Conservation (phyloP, 345 rosid species). For the Melaleuca quinquenervia region DNA sequence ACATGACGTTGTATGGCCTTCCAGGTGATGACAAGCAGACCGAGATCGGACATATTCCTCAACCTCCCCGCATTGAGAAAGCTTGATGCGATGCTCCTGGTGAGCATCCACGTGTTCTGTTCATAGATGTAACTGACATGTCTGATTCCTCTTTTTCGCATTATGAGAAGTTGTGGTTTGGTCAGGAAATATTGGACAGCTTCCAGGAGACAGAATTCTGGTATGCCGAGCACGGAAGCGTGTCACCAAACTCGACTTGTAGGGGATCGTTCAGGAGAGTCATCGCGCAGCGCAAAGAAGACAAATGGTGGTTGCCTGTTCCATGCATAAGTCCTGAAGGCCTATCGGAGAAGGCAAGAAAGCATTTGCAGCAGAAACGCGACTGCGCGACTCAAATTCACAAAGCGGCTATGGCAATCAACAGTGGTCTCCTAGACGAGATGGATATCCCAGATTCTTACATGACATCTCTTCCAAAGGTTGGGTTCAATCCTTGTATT, state of each 20-base stretch:
- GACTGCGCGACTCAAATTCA: conserved; percentile 40
- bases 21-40: conserved; percentile 34
- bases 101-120: background rate
- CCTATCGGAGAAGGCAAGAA: conserved; percentile 31
- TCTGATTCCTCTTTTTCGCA: background rate
- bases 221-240: conserved; percentile 36
- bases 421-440: conserved; percentile 37
- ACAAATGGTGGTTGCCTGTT: conserved; percentile 62
- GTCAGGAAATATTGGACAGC: conserved; percentile 29
- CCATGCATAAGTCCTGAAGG: conserved; percentile 38
- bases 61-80: conserved; percentile 55
- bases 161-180: background rate
- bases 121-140: background rate
- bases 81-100: conserved; percentile 43
- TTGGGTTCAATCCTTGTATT: background rate
- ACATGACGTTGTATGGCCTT: background rate
- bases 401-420: conserved; percentile 56
- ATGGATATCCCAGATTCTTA: conserved; percentile 51
- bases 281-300: conserved; percentile 19
- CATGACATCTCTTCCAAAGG: conserved; percentile 47
- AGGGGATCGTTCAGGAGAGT: conserved; percentile 3
- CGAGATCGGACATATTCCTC: conserved; percentile 37
- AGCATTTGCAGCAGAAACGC: conserved; percentile 35
- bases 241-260: background rate
- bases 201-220: conserved; percentile 32